These are phyloP conservation scores for Hibiscus mutabilis DNA, from an alignment of 345 rosid species.

Conservation along the genomic window DNA sequence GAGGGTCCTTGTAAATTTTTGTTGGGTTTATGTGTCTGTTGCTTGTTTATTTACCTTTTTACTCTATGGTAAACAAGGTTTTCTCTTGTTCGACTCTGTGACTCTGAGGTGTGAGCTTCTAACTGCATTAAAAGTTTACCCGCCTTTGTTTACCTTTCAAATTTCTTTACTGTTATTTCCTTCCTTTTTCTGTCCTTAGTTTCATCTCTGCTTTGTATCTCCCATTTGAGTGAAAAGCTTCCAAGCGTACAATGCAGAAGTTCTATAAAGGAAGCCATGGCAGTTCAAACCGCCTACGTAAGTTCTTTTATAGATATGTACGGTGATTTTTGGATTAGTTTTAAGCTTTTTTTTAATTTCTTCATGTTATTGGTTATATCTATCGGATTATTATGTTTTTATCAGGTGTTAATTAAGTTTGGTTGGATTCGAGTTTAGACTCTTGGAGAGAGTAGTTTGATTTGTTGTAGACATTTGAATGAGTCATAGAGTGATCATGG, in stretches of 20 bases:
- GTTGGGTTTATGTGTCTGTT: constrained; percentile 11
- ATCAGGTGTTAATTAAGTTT: background rate
- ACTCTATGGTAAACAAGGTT: background rate
- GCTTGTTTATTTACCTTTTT: background rate
- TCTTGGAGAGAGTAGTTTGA: background rate
- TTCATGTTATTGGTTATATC: background rate
- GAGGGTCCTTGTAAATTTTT: constrained; percentile 29
- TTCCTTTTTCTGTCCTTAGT: background rate
- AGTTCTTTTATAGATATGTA: background rate
- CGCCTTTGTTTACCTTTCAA: background rate
- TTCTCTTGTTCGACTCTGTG: background rate
- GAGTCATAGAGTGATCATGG: no score
- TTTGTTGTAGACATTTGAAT: no score
- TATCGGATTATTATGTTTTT: background rate
- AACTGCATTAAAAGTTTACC: constrained; percentile 12
- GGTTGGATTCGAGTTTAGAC: background rate
- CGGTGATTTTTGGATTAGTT: background rate
- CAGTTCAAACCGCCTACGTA: background rate
- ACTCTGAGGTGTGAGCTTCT: constrained; percentile 5
- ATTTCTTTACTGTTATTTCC: background rate
- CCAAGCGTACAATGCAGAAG: background rate
- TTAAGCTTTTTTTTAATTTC: background rate
- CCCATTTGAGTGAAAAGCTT: background rate
- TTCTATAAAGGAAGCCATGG: background rate
- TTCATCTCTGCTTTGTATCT: background rate